Base-by-base conservation (phyloP, 371 early-diverging fungal species). In the Mortierella sp. region DNA sequence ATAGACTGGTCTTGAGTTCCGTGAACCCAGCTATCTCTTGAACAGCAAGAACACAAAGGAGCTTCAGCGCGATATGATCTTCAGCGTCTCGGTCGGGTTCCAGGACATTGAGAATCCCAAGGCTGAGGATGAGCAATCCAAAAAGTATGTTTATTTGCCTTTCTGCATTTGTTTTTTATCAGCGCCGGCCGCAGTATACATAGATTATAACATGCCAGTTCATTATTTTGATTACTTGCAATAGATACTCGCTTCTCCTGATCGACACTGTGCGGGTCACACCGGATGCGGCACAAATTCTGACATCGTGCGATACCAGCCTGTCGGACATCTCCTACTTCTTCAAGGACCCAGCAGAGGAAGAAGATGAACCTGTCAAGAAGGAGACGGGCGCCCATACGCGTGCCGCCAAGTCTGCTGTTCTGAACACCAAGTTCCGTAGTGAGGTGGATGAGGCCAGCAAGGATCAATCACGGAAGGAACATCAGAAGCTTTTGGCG, bases 1-100 rank as follows among this genome's bases (percentile, higher is more conserved):
- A 37, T 75, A 85, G 84, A 98, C 95, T 81, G 99, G 99, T 26
- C 94, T 99, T 66, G 99, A 99, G 85, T 96, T 98, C 80, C 90
- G 96, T 48, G 99, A 98, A 75, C 89, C 94, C 19, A 89, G 86
- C 26, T 96, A 93, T 85, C 85, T 92, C 2, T 86, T 99, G 66
- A 90, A 88, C 53, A 83, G 91, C 43, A 96, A 96, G 75, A 95
- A 92, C 76, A 73, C 82, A 10, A 90, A 91, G 53, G 89, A 88
- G 47, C 85, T 99, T 41, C 88, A 92, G 79, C 88, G 90, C 4
- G 96, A 95, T 50, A 98, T 98, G 98, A 91, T 94, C 1, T 73
- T 98, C 64, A 96, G 94, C 68, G 86, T 98, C 19, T 90, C 92
- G 7, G 80, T 98, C 5, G 98, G 98, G 6, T 95, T 99, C 76